Evolutionary conservation across 345 rosid genomes (phyloP).

Genomic region (Eucalyptus cladocalyx): DNA sequence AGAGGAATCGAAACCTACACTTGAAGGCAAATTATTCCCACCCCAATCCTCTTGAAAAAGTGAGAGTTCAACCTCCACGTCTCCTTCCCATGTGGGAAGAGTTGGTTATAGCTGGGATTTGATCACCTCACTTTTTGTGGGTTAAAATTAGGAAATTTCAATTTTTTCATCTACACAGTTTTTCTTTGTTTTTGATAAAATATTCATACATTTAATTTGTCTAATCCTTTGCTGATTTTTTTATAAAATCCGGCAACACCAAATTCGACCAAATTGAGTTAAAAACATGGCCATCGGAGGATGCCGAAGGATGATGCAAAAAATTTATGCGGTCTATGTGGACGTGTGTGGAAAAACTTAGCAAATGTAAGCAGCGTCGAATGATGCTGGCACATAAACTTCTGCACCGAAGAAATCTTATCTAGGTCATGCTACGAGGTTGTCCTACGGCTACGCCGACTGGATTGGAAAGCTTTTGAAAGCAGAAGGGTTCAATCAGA

Average conservation of each 20-base stretch:
- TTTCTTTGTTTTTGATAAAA: not conserved
- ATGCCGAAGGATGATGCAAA: not conserved
- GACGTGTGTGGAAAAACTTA: not conserved
- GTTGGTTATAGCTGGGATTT: too few relatives aligned
- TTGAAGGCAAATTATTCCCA: too few relatives aligned
- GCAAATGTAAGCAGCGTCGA: too few relatives aligned
- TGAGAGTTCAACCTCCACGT: too few relatives aligned
- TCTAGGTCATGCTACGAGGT: not conserved
- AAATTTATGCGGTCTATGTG: not conserved
- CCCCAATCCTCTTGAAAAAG: rapidly evolving
- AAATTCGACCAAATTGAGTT: not conserved
- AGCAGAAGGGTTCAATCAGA: not conserved
- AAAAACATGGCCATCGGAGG: not conserved
- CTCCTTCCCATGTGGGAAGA: too few relatives aligned
- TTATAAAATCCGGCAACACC: not conserved
- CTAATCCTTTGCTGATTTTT: not conserved
- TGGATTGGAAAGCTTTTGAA: not conserved
- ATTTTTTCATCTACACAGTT: not conserved
- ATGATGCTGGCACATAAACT: not conserved
- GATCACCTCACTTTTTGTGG: not conserved
- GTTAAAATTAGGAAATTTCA: not conserved
- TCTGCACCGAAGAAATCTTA: not conserved
- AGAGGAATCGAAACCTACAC: rapidly evolving
- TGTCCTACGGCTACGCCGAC: not conserved
- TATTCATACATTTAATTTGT: not conserved